Base-by-base conservation (phyloP, 2,329 filamentous ascomycete species). In the Alternaria postmessia region DNA sequence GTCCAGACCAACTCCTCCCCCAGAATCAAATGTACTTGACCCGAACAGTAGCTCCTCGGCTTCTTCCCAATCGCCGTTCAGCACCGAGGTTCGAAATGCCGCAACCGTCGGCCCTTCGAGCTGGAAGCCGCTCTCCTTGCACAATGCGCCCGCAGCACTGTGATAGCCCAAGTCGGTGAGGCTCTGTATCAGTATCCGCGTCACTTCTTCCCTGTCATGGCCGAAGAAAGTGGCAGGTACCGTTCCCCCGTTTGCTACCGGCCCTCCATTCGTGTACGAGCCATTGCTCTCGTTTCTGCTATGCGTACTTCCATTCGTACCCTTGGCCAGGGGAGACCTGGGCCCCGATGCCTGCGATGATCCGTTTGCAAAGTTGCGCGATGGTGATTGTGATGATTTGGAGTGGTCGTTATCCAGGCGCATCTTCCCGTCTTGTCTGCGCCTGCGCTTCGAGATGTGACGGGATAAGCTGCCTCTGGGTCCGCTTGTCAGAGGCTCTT, bases 201-300 rank as follows among this genome's bases (percentile, higher is more conserved):
- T 96, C 44, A 98, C 90, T 81, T 99, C 94, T 82, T 97, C 93
- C 75, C 93, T 88, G 75, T 95, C 88, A 75, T 98, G 94, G 18
- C 93, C 94, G 73, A 89, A 90, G 77, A 96, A 98, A 34, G 82
- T 82, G 5, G 82, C 47, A 28, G 77, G 70, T 20, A 73, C 44
- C 22, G 73, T 59, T 41, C 68, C 70, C 24, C 72, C 72, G 51
- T 73, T 75, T 9, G 72, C 62, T 62, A 75, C 68, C 53, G 76
- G 68, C 48, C 61, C 68, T 24, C 81, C 80, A 64, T 83, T 83
- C 3, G 78, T 75, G 61, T 79, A 78, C 30, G 75, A 77, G 77
- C 81, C 81, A 62, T 82, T 82, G 61, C 77, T 80, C 68, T 81
- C 80, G 62, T 70, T 20, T 36, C 73, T 74, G 60, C 64, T 48